Evolutionary conservation across 768 basidiomycete species (phyloP), one percentile per base, ranked within the genome.

Genomic region (Tremella yokohamensis): DNA sequence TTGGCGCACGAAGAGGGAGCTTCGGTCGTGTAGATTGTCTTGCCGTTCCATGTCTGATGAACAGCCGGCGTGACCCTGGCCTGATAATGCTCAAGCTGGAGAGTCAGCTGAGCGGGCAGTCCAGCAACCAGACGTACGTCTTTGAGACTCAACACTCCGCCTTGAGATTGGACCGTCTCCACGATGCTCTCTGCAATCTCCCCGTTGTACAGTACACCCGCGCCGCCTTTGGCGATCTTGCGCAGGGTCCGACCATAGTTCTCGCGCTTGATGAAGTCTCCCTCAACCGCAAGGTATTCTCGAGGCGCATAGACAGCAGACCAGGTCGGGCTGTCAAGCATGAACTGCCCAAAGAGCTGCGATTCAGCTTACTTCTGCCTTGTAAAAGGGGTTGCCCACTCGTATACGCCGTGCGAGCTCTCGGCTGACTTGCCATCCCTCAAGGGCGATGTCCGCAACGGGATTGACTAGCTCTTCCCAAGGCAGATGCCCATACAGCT

Each of bases 401-500:
- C 84, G 81, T 47, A 94, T 83, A 48, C 91, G 81, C 53, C 80
- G 81, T 15, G 83, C 86, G 13, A 97, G 80, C 76, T 94, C 93
- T 54, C 70, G 79, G 48, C 87, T 85, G 42, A 96, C 87, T 38
- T 79, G 79, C 89, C 89, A 93, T 7, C 87, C 88, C 22, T 78
- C 76, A 18, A 18, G n/a, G 8, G 93, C 91, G 2, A 99, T 79
- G 8, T 83, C 76, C 4, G 85, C 83, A 29, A 83, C 85, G 0
- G 93, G 92, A 64, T 84, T 78, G 16, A 98, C 83, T 20, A 98
- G 80, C 26, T 82, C 78, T 40, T 80, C 77, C 96, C 96, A 98
- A 0, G 86, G 81, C 12, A 96, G 68, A 38, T 78, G 82, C 0
- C 91, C 94, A 85, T 92, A 96, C 22, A 85, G 82, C 40, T 80